phyloP scores from a whole-genome alignment of 306 rosid species.

The Malus asiatica region DNA sequence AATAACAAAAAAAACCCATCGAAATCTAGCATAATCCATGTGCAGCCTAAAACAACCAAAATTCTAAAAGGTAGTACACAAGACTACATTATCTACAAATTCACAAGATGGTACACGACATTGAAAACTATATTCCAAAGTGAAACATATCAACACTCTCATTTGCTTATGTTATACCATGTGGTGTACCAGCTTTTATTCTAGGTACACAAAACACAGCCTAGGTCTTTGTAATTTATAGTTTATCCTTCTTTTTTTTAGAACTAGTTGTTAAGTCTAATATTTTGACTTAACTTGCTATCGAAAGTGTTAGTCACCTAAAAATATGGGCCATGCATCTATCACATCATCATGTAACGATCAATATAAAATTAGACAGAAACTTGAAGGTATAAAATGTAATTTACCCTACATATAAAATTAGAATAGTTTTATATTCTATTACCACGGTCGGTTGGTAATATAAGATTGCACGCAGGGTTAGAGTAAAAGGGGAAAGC shows the following conservation, averaged over 20 bases:
- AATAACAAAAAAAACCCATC: neutral
- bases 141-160: neutral
- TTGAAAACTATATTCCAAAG: neutral
- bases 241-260: too few species aligned
- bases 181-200: neutral
- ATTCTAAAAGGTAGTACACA: neutral
- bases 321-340: too few species aligned
- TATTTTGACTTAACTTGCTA: neutral
- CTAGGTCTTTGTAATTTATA: too few species aligned
- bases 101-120: too few species aligned
- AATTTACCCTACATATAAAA: too few species aligned
- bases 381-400: too few species aligned
- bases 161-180: too few species aligned
- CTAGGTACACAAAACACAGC: neutral
- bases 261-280: too few species aligned
- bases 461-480: conserved; percentile 5
- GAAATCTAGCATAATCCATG: neutral
- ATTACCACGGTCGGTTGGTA: neutral
- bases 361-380: too few species aligned
- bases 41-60: neutral
- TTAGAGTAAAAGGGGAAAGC: neutral
- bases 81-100: too few species aligned
- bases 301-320: neutral
- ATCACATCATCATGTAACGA: fast-evolving
- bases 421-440: neutral